Evolutionary conservation across 1,139 yeast genomes (phyloP).

Genomic region (Protomyces arabidopsidicola): DNA sequence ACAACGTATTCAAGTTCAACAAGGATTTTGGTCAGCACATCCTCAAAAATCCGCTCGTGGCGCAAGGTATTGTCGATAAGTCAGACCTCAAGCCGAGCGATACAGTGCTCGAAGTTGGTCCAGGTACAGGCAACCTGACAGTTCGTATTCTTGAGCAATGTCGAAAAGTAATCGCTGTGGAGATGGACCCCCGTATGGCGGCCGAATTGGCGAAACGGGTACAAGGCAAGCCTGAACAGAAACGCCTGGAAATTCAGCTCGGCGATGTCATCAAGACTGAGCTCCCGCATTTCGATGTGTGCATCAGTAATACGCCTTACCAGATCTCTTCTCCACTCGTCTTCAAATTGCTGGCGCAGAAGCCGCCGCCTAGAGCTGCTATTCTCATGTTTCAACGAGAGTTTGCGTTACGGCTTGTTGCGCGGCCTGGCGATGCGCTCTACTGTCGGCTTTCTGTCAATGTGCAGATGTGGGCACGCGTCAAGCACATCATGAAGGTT

Average conservation of each 20-base stretch:
- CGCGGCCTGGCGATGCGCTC: constrained; percentile 89
- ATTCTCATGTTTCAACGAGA: constrained; percentile 97
- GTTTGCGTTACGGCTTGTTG: constrained; percentile 85
- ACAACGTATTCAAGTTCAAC: constrained; percentile 52
- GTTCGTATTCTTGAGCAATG: constrained; percentile 90
- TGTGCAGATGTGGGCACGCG: constrained; percentile 99
- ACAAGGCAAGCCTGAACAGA: constrained; percentile 89
- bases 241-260: constrained; percentile 79
- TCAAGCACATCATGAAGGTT: constrained; percentile 96
- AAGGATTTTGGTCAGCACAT: constrained; percentile 97
- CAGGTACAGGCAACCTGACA: constrained; percentile 98
- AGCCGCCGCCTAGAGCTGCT: constrained; percentile 90
- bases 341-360: constrained; percentile 82
- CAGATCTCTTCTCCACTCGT: constrained; percentile 96
- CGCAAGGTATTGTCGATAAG: constrained; percentile 96
- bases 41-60: constrained; percentile 89
- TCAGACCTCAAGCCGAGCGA: constrained; percentile 91
- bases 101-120: constrained; percentile 92
- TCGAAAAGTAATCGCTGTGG: constrained; percentile 85
- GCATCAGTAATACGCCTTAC: constrained; percentile 95
- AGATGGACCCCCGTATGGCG: constrained; percentile 99
- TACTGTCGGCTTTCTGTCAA: constrained; percentile 92
- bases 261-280: constrained; percentile 98
- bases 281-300: constrained; percentile 88
- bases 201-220: constrained; percentile 97